These are phyloP conservation scores for Coemansia sp. DNA, from an alignment of 192 early-diverging fungal genomes.

Conservation along the genomic window DNA sequence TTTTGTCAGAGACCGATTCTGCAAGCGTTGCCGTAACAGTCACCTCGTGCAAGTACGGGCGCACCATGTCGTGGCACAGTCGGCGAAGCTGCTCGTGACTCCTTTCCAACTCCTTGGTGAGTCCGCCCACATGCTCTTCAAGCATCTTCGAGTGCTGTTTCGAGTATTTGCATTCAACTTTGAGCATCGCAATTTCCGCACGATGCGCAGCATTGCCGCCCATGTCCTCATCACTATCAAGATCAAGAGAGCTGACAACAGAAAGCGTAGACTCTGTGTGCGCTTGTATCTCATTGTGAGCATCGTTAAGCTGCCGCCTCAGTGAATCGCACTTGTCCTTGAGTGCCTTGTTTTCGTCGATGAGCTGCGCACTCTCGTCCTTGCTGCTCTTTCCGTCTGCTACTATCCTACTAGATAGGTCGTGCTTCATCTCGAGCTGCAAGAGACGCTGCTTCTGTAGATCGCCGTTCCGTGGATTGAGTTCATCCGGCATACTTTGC, in stretches of 20 bases:
- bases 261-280: conserved; percentile 23
- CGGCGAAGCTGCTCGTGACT: conserved; percentile 11
- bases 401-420: conserved; percentile 11
- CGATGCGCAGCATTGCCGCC: conserved; percentile 20
- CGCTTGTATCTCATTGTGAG: conserved; percentile 11
- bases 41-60: conserved; percentile 35
- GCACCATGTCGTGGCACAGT: conserved; percentile 34
- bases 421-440: conserved; percentile 41
- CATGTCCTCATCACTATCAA: conserved; percentile 6
- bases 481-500: conserved; percentile 17
- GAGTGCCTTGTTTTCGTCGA: conserved; percentile 32
- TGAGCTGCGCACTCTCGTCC: conserved; percentile 23
- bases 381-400: conserved; percentile 13
- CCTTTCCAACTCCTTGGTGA: conserved; percentile 15
- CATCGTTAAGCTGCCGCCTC: conserved; percentile 29
- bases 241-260: conserved; percentile 16
- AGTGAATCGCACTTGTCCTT: conserved; percentile 36
- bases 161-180: conserved; percentile 23
- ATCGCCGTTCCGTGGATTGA: conserved; percentile 21
- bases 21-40: conserved; percentile 32
- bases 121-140: conserved; percentile 11
- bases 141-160: conserved; percentile 7
- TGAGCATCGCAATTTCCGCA: conserved; percentile 32
- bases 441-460: conserved; percentile 26
- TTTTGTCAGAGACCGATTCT: conserved; percentile 26